Evolutionary conservation across 352 stramenopile species (phyloP).

Genomic region (Nothophytophthora sp.): DNA sequence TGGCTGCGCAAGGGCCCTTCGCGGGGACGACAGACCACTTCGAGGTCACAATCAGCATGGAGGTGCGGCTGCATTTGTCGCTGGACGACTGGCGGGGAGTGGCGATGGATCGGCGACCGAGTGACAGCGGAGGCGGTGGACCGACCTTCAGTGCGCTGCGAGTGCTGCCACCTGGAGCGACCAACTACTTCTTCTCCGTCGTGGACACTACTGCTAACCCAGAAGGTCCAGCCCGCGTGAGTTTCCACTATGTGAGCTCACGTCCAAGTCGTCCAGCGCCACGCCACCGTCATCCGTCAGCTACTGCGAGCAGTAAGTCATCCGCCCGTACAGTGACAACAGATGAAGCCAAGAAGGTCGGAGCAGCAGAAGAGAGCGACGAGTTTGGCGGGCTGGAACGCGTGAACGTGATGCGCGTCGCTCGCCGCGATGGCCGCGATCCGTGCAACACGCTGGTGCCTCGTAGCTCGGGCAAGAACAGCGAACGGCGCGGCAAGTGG

Average conservation of each 20-base stretch:
- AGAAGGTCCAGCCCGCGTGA: constrained; percentile 21
- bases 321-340: no score
- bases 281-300: constrained; percentile 12
- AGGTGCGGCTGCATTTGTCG: constrained; percentile 61
- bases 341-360: constrained; percentile 9
- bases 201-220: constrained; percentile 22
- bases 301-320: background rate
- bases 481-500: constrained; percentile 45
- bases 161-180: constrained; percentile 69
- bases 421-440: constrained; percentile 54
- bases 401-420: constrained; percentile 59
- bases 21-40: constrained; percentile 27
- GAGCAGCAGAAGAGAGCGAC: constrained; percentile 2
- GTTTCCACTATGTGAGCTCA: constrained; percentile 44
- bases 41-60: constrained; percentile 37
- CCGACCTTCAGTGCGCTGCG: constrained; percentile 55
- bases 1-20: constrained; percentile 34
- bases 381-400: constrained; percentile 38
- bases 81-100: constrained; percentile 73
- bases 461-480: constrained; percentile 46
- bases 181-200: constrained; percentile 78
- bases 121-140: constrained; percentile 28
- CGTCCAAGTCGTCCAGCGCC: constrained; percentile 21
- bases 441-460: constrained; percentile 75
- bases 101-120: constrained; percentile 58